Percentiles rank a stretch among this genome's conserved stretches.
Evolutionary conservation across 2,329 filamentous ascomycete species (phyloP).

Genomic region (Fusarium sp.): DNA sequence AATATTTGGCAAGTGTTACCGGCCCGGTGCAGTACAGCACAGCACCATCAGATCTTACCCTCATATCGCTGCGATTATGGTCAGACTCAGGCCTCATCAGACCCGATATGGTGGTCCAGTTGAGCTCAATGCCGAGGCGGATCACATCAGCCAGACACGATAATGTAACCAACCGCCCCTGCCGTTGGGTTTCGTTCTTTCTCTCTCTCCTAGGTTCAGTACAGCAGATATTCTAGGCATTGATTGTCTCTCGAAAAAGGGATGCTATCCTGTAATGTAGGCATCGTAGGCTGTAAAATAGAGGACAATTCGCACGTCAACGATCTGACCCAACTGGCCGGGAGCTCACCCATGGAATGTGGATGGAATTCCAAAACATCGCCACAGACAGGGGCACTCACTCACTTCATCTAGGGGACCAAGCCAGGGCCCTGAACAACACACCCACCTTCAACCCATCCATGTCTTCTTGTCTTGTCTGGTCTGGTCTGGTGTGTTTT

Average conservation of each 20-base stretch:
- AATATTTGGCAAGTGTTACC: neutral
- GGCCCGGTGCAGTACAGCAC: neutral
- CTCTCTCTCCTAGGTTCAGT: neutral
- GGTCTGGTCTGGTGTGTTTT: constrained; percentile 1
- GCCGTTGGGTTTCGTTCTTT: neutral
- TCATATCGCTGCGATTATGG: neutral
- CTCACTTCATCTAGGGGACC: neutral
- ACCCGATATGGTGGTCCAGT: constrained; percentile 18
- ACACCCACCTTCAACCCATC: neutral
- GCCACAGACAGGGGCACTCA: constrained; percentile 35
- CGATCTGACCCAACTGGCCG: constrained; percentile 29
- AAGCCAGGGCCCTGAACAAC: constrained; percentile 6
- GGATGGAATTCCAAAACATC: constrained; percentile 35
- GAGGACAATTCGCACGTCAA: constrained; percentile 11
- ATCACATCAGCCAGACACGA: constrained; percentile 32
- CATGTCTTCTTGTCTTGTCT: neutral
- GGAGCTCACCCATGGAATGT: constrained; percentile 35
- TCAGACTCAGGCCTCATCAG: constrained; percentile 9
- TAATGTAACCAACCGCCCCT: constrained; percentile 10
- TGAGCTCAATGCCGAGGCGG: constrained; percentile 23
- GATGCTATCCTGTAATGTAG: neutral
- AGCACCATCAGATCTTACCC: neutral
- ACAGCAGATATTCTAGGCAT: neutral
- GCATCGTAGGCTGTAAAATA: neutral
- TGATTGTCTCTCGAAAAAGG: neutral